Evolutionary conservation across 202 grass and related monocot genomes (phyloP).

Genomic region (Elaeis oleifera): DNA sequence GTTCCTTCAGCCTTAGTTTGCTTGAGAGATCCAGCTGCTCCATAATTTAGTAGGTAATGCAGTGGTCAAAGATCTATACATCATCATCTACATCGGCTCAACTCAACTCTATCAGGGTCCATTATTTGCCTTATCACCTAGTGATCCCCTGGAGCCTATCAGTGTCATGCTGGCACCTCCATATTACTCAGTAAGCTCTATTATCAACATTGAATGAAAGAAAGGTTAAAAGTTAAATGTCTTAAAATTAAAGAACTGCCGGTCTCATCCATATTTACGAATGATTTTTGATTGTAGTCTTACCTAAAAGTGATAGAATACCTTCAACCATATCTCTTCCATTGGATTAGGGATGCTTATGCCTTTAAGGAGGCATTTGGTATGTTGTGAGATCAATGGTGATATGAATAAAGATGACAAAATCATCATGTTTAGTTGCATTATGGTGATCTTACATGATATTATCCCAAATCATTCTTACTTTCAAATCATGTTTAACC

Average conservation of each 20-base stretch:
- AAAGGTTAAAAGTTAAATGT: too few relatives aligned
- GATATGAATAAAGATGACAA: too few relatives aligned
- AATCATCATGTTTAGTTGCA: too few relatives aligned
- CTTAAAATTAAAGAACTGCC: too few relatives aligned
- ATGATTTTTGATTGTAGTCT: constrained; percentile 31
- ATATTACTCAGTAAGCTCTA: constrained; percentile 59
- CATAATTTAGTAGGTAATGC: constrained; percentile 69
- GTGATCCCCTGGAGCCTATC: constrained; percentile 13
- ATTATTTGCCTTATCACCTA: constrained; percentile 53
- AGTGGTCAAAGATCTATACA: constrained; percentile 39
- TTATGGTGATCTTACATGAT: too few relatives aligned
- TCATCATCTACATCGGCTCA: constrained; percentile 76
- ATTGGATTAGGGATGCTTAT: constrained; percentile 55
- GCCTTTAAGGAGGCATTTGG: not conserved
- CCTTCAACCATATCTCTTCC: constrained; percentile 57
- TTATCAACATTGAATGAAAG: too few relatives aligned
- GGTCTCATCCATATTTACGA: too few relatives aligned
- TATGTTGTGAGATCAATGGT: too few relatives aligned
- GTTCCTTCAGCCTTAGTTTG: constrained; percentile 71
- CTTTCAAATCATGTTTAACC: too few relatives aligned
- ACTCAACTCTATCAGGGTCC: constrained; percentile 87
- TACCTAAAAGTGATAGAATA: constrained; percentile 54
- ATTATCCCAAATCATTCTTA: too few relatives aligned
- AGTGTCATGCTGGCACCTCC: constrained; percentile 57
- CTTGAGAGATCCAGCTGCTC: constrained; percentile 42